phyloP scores from a whole-genome alignment of 805 yeast genomes.

The Lipomyces sp. region DNA sequence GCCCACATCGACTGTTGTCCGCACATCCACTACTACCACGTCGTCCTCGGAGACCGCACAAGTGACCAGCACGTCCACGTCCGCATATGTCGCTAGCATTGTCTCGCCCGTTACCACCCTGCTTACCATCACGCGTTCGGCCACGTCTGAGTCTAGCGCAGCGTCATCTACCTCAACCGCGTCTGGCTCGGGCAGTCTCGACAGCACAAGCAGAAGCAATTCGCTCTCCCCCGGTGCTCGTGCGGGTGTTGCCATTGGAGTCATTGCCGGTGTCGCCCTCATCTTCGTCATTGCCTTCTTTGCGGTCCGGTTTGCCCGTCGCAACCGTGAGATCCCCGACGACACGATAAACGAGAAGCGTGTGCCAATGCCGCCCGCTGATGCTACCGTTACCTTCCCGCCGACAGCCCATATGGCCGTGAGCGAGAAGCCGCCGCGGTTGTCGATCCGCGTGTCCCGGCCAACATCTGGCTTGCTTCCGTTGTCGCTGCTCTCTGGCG shows the following conservation, averaged over 20 bases:
- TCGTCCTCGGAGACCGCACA: conserved; percentile 4
- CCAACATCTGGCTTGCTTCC: conserved; percentile 27
- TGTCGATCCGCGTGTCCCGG: conserved; percentile 24
- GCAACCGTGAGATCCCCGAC: too few relatives aligned
- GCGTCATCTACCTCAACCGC: conserved; percentile 77
- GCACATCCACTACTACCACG: conserved; percentile 1
- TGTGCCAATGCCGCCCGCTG: neutral
- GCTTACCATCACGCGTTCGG: neutral
- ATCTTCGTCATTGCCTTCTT: conserved; percentile 16
- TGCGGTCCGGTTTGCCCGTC: conserved; percentile 7
- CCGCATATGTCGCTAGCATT: neutral
- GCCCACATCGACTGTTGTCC: conserved; percentile 7
- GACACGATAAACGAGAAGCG: neutral
- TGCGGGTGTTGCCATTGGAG: conserved; percentile 28
- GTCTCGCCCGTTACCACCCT: conserved; percentile 1
- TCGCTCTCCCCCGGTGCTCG: conserved; percentile 24
- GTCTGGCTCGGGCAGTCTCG: conserved; percentile 56
- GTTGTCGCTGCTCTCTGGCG: conserved; percentile 25
- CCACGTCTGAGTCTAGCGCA: conserved; percentile 35
- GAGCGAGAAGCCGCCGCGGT: conserved; percentile 17
- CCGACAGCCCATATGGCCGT: conserved; percentile 8
- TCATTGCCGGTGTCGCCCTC: conserved; percentile 16
- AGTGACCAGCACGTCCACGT: conserved; percentile 1
- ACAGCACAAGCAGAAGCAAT: conserved; percentile 3
- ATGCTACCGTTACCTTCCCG: conserved; percentile 3